phyloP scores from a whole-genome alignment of 352 stramenopile genomes.

The Pythium monospermum region DNA sequence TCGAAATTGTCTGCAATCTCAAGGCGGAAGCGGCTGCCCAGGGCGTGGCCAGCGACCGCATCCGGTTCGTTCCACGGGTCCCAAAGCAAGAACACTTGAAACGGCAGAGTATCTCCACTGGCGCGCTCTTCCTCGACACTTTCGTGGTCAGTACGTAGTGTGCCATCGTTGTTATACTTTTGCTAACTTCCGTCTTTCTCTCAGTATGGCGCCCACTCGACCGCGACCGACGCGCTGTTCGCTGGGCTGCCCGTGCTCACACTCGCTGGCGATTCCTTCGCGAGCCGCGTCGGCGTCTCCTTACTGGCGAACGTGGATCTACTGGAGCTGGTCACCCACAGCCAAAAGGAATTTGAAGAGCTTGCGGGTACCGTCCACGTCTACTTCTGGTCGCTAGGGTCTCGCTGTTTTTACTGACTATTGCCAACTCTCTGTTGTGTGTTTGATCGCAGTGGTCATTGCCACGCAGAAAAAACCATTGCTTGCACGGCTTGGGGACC shows the following conservation, averaged over 20 bases:
- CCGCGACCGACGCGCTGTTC: constrained; percentile 85
- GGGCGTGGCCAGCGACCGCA: constrained; percentile 37
- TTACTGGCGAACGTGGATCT: constrained; percentile 37
- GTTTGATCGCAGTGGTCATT: constrained; percentile 24
- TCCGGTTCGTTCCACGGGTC: constrained; percentile 56
- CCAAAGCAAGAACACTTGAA: constrained; percentile 74
- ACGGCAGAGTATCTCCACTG: constrained; percentile 49
- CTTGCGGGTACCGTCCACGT: too few relatives aligned
- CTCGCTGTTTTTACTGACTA: too few relatives aligned
- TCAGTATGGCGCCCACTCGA: constrained; percentile 91
- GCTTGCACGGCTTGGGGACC: constrained; percentile 12
- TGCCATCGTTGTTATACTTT: neutral
- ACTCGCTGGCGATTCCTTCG: constrained; percentile 56
- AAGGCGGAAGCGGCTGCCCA: constrained; percentile 37
- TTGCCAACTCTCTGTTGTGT: neutral
- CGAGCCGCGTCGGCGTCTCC: constrained; percentile 50
- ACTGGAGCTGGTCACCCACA: constrained; percentile 34
- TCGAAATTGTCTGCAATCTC: constrained; percentile 46
- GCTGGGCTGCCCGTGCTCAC: constrained; percentile 86
- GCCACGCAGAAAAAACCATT: constrained; percentile 17
- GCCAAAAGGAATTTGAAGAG: constrained; percentile 43
- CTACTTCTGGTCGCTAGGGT: too few relatives aligned
- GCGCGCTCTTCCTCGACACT: constrained; percentile 91
- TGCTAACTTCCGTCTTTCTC: neutral
- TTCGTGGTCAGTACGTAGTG: constrained; percentile 55